These are phyloP conservation scores for Prunus armeniaca DNA, from an alignment of 306 rosid species.

Conservation along the genomic window DNA sequence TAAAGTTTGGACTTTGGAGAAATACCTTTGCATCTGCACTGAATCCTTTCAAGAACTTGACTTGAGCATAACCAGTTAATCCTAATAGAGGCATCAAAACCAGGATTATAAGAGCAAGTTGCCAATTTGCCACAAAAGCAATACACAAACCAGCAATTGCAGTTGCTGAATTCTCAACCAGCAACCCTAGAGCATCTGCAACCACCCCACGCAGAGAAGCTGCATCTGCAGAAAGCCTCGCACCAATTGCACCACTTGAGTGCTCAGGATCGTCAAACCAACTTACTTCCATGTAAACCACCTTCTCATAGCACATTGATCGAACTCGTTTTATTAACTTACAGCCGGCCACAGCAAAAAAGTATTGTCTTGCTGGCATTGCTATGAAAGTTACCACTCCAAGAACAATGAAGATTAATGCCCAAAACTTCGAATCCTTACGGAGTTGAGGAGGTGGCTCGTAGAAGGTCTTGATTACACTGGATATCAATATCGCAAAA, in stretches of 20 bases:
- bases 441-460: constrained; percentile 57
- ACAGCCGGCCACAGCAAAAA: constrained; percentile 70
- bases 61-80: constrained; percentile 49
- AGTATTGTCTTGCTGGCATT: constrained; percentile 47
- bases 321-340: constrained; percentile 62
- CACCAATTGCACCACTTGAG: constrained; percentile 77
- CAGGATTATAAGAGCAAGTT: constrained; percentile 60
- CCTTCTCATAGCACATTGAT: constrained; percentile 61
- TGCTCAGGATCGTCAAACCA: constrained; percentile 74
- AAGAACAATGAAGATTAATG: constrained; percentile 42
- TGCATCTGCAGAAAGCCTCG: constrained; percentile 76
- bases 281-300: constrained; percentile 67
- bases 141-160: constrained; percentile 54
- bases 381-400: constrained; percentile 35
- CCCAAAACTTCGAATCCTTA: constrained; percentile 65
- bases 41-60: constrained; percentile 57
- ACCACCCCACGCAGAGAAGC: constrained; percentile 59
- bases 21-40: constrained; percentile 66
- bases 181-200: constrained; percentile 68
- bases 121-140: constrained; percentile 68
- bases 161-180: constrained; percentile 50
- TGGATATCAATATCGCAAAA: constrained; percentile 47
- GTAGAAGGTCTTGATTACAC: constrained; percentile 49
- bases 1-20: constrained; percentile 1
- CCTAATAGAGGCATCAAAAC: constrained; percentile 54